Evolutionary conservation across 2,329 filamentous ascomycete genomes (phyloP).

Genomic region (Xylaria sp.): DNA sequence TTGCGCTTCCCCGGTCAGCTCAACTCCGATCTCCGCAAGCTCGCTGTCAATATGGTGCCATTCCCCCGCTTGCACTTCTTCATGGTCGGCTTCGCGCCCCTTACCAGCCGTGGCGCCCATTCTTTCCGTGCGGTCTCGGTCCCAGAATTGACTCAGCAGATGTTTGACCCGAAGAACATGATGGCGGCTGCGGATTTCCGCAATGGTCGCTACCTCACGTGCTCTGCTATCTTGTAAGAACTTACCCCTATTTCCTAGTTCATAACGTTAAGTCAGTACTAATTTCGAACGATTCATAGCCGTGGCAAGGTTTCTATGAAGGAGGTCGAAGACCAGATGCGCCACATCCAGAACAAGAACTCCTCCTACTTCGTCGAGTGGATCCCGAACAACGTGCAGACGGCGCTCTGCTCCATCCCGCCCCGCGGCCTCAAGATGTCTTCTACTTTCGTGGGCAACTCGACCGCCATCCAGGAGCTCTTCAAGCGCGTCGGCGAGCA

Average conservation of each 20-base stretch:
- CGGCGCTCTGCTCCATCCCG: constrained; percentile 96
- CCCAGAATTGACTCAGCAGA: constrained; percentile 98
- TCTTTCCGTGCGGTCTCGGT: constrained; percentile 97
- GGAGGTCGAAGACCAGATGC: constrained; percentile 99
- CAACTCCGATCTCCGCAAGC: constrained; percentile 98
- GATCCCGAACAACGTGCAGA: constrained; percentile 99
- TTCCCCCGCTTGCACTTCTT: constrained; percentile 99
- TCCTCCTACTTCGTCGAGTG: constrained; percentile 99
- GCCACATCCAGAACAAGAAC: constrained; percentile 99
- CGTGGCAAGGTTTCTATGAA: constrained; percentile 99
- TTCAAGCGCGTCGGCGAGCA: constrained; percentile 99
- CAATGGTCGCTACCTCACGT: constrained; percentile 98
- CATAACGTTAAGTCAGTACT: constrained; percentile 14
- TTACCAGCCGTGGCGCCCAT: constrained; percentile 87
- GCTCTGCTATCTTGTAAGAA: constrained; percentile 92
- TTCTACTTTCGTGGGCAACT: constrained; percentile 98
- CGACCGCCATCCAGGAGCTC: constrained; percentile 98
- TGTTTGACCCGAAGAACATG: constrained; percentile 99
- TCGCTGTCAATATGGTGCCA: constrained; percentile 99
- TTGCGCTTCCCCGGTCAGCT: constrained; percentile 99
- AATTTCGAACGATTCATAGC: constrained; percentile 42
- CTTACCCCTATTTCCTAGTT: not conserved
- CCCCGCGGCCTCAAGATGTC: constrained; percentile 98
- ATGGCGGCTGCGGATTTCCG: constrained; percentile 99
- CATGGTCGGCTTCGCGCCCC: constrained; percentile 99